phyloP scores from a whole-genome alignment of 2,329 filamentous ascomycete species.

The Sordariomycetes sp. region DNA sequence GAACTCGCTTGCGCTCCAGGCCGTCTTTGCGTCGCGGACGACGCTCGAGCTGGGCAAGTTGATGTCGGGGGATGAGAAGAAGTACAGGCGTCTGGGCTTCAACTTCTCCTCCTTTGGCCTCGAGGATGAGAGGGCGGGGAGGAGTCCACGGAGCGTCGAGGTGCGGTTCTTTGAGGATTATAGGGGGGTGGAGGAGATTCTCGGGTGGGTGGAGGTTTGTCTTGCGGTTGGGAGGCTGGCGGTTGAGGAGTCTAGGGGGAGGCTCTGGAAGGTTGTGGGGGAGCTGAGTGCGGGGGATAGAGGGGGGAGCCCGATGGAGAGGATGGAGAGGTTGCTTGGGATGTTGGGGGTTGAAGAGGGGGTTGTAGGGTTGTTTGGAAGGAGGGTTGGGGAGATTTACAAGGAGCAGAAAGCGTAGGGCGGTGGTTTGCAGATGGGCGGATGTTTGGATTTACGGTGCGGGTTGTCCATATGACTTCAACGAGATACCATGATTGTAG shows the following conservation, averaged over 20 bases:
- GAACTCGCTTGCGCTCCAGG: not conserved
- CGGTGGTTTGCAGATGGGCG: not conserved
- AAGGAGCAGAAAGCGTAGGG: not conserved
- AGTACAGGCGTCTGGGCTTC: constrained; percentile 22
- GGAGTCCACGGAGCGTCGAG: constrained; percentile 22
- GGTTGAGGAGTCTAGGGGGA: constrained; percentile 4
- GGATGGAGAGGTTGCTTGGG: not conserved
- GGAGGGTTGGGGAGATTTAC: constrained; percentile 1
- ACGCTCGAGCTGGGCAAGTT: constrained; percentile 18
- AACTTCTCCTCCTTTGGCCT: constrained; percentile 24
- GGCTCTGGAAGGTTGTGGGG: not conserved
- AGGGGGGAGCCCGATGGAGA: not conserved
- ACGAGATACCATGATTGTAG: not conserved
- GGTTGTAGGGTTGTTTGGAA: constrained; percentile 7
- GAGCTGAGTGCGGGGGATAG: not conserved
- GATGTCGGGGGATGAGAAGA: constrained; percentile 17
- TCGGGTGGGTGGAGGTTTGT: constrained; percentile 20
- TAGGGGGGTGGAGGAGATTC: constrained; percentile 13
- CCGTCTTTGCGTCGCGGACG: constrained; percentile 15
- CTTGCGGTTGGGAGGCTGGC: constrained; percentile 16
- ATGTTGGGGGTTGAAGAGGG: constrained; percentile 10
- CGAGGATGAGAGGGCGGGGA: constrained; percentile 18
- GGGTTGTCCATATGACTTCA: not conserved
- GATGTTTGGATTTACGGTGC: not conserved
- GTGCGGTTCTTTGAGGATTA: constrained; percentile 24